Percentiles rank a stretch among this genome's conserved stretches.
Conservation (phyloP, 2,329 filamentous ascomycete species). For the Rutstroemia sydowiana region DNA sequence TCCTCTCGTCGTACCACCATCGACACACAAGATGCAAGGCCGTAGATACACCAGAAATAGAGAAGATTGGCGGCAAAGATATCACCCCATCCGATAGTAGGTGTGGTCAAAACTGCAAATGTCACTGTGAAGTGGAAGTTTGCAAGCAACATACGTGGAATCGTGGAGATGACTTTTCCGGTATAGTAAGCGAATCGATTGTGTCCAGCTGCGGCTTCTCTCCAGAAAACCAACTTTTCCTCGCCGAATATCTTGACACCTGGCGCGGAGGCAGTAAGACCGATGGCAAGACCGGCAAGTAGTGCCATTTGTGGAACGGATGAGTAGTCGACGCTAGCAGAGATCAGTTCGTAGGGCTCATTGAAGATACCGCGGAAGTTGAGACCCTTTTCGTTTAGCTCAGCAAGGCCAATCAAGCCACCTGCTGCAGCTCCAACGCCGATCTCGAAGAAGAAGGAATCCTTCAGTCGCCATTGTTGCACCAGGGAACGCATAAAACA, state of each 20-base stretch:
- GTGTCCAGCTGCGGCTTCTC: constrained; percentile 50
- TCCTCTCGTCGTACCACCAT: constrained; percentile 50
- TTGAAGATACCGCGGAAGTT: constrained; percentile 47
- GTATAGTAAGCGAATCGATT: constrained; percentile 48
- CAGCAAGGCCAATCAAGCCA: constrained; percentile 46
- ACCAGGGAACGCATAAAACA: constrained; percentile 45
- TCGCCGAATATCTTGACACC: constrained; percentile 38
- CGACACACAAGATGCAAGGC: constrained; percentile 43
- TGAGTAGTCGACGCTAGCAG: constrained; percentile 42
- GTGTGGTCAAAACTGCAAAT: constrained; percentile 2
- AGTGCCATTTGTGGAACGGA: constrained; percentile 46
- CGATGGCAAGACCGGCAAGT: constrained; percentile 46
- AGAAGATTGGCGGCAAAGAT: constrained; percentile 47
- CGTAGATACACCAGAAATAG: constrained; percentile 38
- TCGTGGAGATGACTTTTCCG: constrained; percentile 44
- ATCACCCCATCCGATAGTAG: constrained; percentile 25
- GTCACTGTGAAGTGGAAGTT: constrained; percentile 47
- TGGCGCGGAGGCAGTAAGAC: constrained; percentile 46
- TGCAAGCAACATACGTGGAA: constrained; percentile 35
- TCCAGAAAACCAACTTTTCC: constrained; percentile 42
- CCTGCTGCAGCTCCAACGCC: constrained; percentile 45
- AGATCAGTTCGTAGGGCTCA: constrained; percentile 43
- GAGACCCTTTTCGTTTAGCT: constrained; percentile 42
- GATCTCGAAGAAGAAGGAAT: constrained; percentile 47
- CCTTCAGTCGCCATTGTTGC: constrained; percentile 48